phyloP scores from a whole-genome alignment of 441 rosid species.

The Syzygium syzygioides region DNA sequence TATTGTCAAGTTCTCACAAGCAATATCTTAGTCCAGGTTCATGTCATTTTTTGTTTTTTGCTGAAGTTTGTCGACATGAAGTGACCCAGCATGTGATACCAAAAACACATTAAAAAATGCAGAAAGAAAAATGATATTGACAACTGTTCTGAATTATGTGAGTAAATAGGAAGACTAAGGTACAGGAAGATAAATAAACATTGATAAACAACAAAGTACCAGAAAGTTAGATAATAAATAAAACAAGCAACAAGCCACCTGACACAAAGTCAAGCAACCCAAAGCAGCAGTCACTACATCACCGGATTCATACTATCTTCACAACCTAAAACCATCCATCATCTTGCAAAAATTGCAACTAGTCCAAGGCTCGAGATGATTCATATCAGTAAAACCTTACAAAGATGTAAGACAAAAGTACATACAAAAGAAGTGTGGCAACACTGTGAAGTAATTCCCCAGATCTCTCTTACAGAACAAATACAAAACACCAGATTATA shows the following conservation, averaged over 20 bases:
- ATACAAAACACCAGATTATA: background rate
- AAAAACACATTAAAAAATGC: background rate
- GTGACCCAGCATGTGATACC: background rate
- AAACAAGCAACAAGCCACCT: background rate
- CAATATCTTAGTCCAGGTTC: background rate
- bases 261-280: background rate
- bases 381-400: background rate
- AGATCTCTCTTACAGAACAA: background rate
- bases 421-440: background rate
- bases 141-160: background rate
- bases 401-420: background rate
- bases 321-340: background rate
- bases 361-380: background rate
- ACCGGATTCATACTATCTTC: background rate
- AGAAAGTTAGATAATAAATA: background rate
- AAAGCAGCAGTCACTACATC: background rate
- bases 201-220: background rate
- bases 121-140: background rate
- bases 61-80: background rate
- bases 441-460: background rate
- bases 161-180: background rate
- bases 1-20: background rate
- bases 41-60: background rate
- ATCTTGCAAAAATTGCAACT: background rate
- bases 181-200: background rate